Conservation (phyloP, 2,329 filamentous ascomycete genomes). For the Neodidymelliopsis sp. region DNA sequence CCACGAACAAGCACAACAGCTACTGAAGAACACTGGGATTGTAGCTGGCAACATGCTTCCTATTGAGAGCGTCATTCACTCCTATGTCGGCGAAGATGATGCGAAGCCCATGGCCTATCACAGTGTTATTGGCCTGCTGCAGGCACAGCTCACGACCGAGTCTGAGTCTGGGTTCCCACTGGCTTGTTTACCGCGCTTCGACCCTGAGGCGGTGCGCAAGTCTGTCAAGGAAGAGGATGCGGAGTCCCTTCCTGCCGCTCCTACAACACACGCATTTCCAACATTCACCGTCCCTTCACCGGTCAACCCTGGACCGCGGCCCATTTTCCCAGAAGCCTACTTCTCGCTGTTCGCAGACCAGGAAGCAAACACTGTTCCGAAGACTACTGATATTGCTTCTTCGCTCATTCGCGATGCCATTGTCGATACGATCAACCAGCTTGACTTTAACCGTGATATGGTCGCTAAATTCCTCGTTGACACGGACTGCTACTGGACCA, state of each 20-base stretch:
- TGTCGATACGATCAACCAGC: slow-evolving; percentile 89
- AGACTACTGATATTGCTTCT: slow-evolving; percentile 76
- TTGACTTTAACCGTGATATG: slow-evolving; percentile 90
- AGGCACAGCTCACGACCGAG: slow-evolving; percentile 84
- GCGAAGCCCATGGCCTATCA: slow-evolving; percentile 69
- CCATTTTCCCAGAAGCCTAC: slow-evolving; percentile 90
- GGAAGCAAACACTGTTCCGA: slow-evolving; percentile 87
- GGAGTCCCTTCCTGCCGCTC: slow-evolving; percentile 58
- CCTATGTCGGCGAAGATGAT: slow-evolving; percentile 72
- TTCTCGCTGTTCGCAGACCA: slow-evolving; percentile 91
- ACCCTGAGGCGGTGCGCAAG: slow-evolving; percentile 55
- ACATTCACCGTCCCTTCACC: slow-evolving; percentile 76
- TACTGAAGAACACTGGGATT: slow-evolving; percentile 94
- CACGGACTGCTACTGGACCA: slow-evolving; percentile 91
- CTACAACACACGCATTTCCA: slow-evolving; percentile 79
- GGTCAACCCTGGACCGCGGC: slow-evolving; percentile 74
- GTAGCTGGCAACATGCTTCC: slow-evolving; percentile 89
- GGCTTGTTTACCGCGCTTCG: slow-evolving; percentile 66
- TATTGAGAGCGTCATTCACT: slow-evolving; percentile 84
- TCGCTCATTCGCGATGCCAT: slow-evolving; percentile 85
- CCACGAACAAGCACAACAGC: slow-evolving; percentile 74
- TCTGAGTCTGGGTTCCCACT: slow-evolving; percentile 78
- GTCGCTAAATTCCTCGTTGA: slow-evolving; percentile 91
- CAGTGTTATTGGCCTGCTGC: slow-evolving; percentile 81
- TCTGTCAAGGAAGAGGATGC: slow-evolving; percentile 60